These are phyloP conservation scores for Malus hybrid DNA, from an alignment of 331 rosid species.

Conservation along the genomic window DNA sequence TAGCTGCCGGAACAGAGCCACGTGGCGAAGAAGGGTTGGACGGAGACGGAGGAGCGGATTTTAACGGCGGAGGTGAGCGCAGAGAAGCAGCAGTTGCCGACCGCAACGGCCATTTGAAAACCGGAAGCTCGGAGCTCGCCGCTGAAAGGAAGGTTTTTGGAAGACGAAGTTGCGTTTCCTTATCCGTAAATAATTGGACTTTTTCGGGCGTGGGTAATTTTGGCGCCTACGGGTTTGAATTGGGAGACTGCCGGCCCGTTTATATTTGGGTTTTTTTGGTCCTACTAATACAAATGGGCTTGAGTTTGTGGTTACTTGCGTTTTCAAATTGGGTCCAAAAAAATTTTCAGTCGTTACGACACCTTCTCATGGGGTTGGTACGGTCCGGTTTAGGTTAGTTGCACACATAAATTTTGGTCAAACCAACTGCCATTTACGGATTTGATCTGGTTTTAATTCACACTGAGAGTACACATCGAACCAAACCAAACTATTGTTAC, in stretches of 20 bases:
- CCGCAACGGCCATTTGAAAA: slow-evolving; percentile 57
- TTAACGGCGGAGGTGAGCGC: slow-evolving; percentile 39
- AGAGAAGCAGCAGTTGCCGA: slow-evolving; percentile 52
- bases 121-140: background rate
- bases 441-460: too few species aligned
- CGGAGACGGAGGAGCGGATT: slow-evolving; percentile 32
- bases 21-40: slow-evolving; percentile 19
- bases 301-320: too few species aligned
- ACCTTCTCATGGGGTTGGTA: too few species aligned
- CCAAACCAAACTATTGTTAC: too few species aligned
- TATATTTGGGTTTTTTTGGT: background rate
- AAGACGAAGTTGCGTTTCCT: slow-evolving; percentile 10
- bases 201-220: background rate
- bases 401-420: too few species aligned
- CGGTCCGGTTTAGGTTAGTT: too few species aligned
- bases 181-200: slow-evolving; percentile 14
- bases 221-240: slow-evolving; percentile 7
- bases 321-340: too few species aligned
- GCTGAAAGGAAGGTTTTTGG: background rate
- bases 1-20: slow-evolving; percentile 18
- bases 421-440: too few species aligned
- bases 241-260: background rate
- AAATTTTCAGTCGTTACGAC: too few species aligned
- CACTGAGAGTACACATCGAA: too few species aligned
- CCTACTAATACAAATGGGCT: background rate